Conservation (phyloP, 495 filamentous ascomycete genomes). For the Aspergillus carlsbadensis region DNA sequence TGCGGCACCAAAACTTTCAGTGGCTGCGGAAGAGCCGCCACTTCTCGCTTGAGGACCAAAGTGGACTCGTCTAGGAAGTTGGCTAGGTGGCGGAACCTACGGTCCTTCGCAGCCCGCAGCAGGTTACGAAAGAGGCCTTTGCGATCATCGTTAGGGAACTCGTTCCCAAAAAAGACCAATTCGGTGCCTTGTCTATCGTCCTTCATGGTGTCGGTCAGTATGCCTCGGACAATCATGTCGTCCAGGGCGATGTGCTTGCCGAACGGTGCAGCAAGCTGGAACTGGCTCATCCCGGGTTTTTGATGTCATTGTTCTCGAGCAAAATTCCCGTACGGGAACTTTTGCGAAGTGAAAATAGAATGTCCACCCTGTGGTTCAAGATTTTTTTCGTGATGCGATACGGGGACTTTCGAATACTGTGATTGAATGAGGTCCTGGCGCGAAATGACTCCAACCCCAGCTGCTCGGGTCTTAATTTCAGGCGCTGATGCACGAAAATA, state of each 20-base stretch:
- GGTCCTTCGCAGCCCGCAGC: conserved; percentile 1
- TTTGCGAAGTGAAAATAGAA: not conserved
- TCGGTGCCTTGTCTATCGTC: conserved; percentile 6
- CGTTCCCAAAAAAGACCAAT: conserved; percentile 3
- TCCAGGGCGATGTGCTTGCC: not conserved
- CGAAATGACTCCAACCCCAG: not conserved
- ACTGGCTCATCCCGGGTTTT: not conserved
- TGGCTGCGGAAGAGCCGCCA: conserved; percentile 3
- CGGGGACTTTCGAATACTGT: conserved; percentile 3
- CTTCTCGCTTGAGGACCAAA: conserved; percentile 4
- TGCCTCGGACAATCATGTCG: conserved; percentile 1
- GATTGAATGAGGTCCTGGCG: not conserved
- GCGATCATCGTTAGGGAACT: conserved; percentile 9
- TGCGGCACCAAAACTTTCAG: conserved; percentile 2
- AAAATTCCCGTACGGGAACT: conserved; percentile 8
- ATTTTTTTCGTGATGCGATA: not conserved
- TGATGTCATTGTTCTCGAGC: conserved; percentile 3
- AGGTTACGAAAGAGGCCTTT: conserved; percentile 4
- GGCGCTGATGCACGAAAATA: not conserved
- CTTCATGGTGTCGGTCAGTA: conserved; percentile 2
- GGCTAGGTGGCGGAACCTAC: conserved; percentile 3
- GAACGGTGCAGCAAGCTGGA: not conserved
- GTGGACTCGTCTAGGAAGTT: conserved; percentile 6
- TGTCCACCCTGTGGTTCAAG: not conserved
- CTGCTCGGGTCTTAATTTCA: conserved; percentile 1